Conservation (phyloP, 1,139 yeast genomes). For the Suhomyces wounanorum region DNA sequence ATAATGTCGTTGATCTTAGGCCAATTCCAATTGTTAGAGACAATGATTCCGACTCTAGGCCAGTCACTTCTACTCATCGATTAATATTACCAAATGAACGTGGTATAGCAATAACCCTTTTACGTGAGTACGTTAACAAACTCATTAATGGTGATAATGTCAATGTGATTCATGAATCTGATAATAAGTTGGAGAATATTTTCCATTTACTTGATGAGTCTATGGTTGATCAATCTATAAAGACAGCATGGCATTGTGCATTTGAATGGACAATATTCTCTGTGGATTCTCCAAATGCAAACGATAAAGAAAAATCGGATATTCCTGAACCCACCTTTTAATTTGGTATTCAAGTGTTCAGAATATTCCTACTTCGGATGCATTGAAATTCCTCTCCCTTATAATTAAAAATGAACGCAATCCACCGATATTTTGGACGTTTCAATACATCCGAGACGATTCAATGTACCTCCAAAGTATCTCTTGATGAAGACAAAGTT, state of each 20-base stretch:
- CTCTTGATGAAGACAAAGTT: no score
- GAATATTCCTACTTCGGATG: neutral
- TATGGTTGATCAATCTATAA: slow-evolving; percentile 24
- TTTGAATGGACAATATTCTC: slow-evolving; percentile 17
- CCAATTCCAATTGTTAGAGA: neutral
- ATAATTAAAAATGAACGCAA: no score
- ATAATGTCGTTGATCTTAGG: slow-evolving; percentile 11
- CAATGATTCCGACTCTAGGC: neutral
- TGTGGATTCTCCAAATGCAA: slow-evolving; percentile 3
- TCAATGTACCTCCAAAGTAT: no score
- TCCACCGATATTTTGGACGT: no score
- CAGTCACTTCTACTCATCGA: slow-evolving; percentile 13
- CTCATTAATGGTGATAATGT: slow-evolving; percentile 21
- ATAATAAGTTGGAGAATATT: slow-evolving; percentile 21
- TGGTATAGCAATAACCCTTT: slow-evolving; percentile 23
- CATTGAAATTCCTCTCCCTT: neutral
- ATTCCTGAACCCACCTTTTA: neutral
- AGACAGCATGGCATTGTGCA: slow-evolving; percentile 22
- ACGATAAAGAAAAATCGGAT: slow-evolving; percentile 5
- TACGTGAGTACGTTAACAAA: slow-evolving; percentile 25
- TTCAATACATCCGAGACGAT: no score
- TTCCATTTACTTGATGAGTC: slow-evolving; percentile 28
- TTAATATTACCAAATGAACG: slow-evolving; percentile 29
- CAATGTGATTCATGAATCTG: slow-evolving; percentile 17
- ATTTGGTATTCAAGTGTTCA: neutral